Base-by-base conservation (phyloP, 805 yeast genomes). In the Priceomyces medius region DNA sequence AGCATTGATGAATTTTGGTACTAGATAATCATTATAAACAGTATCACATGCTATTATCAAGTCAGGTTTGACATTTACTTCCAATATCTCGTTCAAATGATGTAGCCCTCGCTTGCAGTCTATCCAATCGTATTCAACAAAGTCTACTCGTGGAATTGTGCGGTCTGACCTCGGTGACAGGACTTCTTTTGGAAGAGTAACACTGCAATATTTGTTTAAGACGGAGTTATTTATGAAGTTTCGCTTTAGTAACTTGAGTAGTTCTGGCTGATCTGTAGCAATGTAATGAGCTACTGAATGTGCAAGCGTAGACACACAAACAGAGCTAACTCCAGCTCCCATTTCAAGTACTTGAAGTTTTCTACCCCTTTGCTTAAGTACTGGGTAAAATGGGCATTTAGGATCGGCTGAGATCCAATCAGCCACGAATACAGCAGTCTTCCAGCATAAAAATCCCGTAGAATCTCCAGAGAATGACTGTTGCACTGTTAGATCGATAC, bases 371-470 rank as follows among this genome's bases (percentile, higher is more conserved):
- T 28, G 29, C 16, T n/a, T 33, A 42, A 55, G 23, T 20, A 20
- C n/a, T 14, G 34, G 23, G 32, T 38, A 26, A 16, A 69, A 51
- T 1, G 72, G 72, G 33, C 66, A 58, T 20, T 38, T 40, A 0
- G 35, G 33, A 16, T 50, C 54, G 17, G 56, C 49, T n/a, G 70
- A 17, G 2, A 80, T 35, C 88, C 88, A 83, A 32, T 79, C 73
- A 1, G 70, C 69, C 29, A 83, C 61, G 2, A 64, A 53, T 2
- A 72, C 67, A 1, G 80, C 67, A 1, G 79, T 64, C 31, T 64
- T 63, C 89, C 89, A 83, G 29, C 81, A 63, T 3, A 82, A 73
- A 45, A 76, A 83, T 9, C 89, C 89, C 0, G 88, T 81, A 8
- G 66, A 54, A 20, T 66, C 53, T 9, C 58, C 56, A 5, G 67